phyloP scores from a whole-genome alignment of 768 basidiomycete species.

The Royoungia palumana region DNA sequence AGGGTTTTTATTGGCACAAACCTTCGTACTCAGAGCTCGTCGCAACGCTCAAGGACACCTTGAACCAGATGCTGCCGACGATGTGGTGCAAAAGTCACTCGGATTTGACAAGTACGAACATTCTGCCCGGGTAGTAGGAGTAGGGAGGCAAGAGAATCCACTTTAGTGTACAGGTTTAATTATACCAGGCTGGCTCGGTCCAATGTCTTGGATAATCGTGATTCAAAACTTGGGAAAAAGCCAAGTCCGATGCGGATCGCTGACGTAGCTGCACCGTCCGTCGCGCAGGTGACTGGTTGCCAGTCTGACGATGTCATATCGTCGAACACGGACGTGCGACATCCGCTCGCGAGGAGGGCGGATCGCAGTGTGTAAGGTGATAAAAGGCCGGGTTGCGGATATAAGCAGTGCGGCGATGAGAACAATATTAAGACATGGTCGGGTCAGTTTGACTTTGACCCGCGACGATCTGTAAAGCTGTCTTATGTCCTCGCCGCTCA shows the following conservation, averaged over 20 bases:
- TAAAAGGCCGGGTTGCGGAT: background rate
- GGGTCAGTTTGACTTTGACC: background rate
- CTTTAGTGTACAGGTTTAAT: background rate
- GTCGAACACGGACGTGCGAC: no score
- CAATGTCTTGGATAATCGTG: background rate
- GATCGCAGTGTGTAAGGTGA: no score
- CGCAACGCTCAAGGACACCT: conserved; percentile 82
- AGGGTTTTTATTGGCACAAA: background rate
- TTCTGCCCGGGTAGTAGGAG: conserved; percentile 33
- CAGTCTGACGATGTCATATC: no score
- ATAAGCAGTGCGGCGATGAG: conserved; percentile 4
- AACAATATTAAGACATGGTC: background rate
- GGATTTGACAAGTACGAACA: conserved; percentile 69
- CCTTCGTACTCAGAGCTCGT: conserved; percentile 57
- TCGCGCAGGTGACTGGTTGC: no score
- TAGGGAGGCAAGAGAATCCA: background rate
- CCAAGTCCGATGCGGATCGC: no score
- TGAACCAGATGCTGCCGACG: conserved; percentile 86
- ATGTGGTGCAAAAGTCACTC: conserved; percentile 73
- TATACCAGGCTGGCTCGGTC: background rate
- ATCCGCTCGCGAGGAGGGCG: no score
- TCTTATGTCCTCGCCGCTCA: conserved; percentile 16
- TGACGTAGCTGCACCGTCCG: no score
- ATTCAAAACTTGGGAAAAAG: no score
- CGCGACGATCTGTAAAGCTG: conserved; percentile 8